Conservation (phyloP, 169 alveolate genomes). For the Plasmodium vinckei region DNA sequence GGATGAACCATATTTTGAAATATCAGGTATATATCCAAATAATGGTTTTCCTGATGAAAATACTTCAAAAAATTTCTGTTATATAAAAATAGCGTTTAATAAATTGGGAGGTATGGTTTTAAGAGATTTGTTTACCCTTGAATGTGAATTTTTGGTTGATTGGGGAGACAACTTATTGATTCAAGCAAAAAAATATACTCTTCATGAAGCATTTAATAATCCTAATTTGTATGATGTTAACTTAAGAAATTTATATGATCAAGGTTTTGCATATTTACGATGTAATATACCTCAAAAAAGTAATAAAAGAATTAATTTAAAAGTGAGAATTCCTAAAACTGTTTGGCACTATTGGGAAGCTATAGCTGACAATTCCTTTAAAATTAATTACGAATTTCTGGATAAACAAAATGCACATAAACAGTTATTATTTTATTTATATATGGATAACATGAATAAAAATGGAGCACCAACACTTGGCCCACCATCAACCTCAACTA, state of each 20-base stretch:
- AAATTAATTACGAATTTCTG: slow-evolving; percentile 74
- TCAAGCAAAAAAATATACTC: slow-evolving; percentile 81
- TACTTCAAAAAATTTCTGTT: slow-evolving; percentile 78
- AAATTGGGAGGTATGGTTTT: slow-evolving; percentile 81
- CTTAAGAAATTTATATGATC: slow-evolving; percentile 80
- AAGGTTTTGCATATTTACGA: slow-evolving; percentile 82
- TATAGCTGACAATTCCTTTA: slow-evolving; percentile 74
- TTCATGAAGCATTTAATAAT: slow-evolving; percentile 77
- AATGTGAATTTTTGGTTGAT: slow-evolving; percentile 82
- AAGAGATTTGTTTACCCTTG: slow-evolving; percentile 80
- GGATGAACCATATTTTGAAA: slow-evolving; percentile 81
- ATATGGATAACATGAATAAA: slow-evolving; percentile 47
- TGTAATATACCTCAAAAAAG: slow-evolving; percentile 80
- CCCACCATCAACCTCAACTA: neutral
- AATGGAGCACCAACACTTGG: slow-evolving; percentile 7
- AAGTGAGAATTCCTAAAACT: slow-evolving; percentile 80
- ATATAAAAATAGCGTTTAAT: slow-evolving; percentile 78
- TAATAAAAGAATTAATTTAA: slow-evolving; percentile 78
- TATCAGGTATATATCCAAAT: slow-evolving; percentile 79
- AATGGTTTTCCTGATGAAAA: slow-evolving; percentile 69
- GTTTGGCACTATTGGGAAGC: slow-evolving; percentile 86
- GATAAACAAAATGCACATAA: slow-evolving; percentile 53
- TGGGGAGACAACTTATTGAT: slow-evolving; percentile 83
- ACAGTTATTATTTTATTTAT: slow-evolving; percentile 41
- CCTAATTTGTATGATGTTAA: slow-evolving; percentile 75